Percentiles rank a stretch among this genome's conserved stretches.
These are phyloP conservation scores for Salix brachista DNA, from an alignment of 345 rosid species.

Conservation along the genomic window DNA sequence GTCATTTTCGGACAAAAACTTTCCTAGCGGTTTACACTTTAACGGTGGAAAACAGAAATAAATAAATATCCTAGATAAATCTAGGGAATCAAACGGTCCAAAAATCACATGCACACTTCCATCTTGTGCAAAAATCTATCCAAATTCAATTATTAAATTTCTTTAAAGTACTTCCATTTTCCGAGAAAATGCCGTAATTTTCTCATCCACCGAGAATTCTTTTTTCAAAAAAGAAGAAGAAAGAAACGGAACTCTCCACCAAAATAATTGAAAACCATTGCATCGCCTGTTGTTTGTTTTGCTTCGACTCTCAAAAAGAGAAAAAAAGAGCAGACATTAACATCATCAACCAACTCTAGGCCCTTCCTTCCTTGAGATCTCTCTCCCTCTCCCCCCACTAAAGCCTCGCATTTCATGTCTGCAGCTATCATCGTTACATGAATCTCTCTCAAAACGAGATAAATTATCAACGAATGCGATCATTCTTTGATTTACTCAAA, in stretches of 20 bases:
- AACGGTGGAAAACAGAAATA: background rate
- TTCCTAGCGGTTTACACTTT: background rate
- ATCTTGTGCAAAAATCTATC: background rate
- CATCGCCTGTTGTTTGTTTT: background rate
- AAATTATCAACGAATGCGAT: background rate
- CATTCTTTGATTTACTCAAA: background rate
- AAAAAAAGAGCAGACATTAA: constrained; percentile 5
- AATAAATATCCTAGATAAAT: background rate
- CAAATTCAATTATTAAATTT: background rate
- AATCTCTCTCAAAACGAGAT: background rate
- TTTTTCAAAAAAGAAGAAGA: background rate
- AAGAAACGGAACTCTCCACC: background rate
- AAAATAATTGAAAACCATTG: background rate
- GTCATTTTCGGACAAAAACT: background rate
- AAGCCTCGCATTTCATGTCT: background rate
- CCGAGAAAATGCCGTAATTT: constrained; percentile 23
- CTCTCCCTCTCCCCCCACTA: background rate
- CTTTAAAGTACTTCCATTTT: constrained; percentile 8
- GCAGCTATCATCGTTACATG: background rate
- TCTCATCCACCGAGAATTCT: constrained; percentile 15
- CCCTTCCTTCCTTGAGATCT: background rate
- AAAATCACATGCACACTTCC: background rate
- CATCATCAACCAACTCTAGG: constrained; percentile 2
- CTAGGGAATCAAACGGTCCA: background rate
- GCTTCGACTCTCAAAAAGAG: constrained; percentile 4